A percentile compares a stretch with the other conserved stretches of the same genome.
phyloP scores from a whole-genome alignment of 164 flowering plant species.

The Piper longum region DNA sequence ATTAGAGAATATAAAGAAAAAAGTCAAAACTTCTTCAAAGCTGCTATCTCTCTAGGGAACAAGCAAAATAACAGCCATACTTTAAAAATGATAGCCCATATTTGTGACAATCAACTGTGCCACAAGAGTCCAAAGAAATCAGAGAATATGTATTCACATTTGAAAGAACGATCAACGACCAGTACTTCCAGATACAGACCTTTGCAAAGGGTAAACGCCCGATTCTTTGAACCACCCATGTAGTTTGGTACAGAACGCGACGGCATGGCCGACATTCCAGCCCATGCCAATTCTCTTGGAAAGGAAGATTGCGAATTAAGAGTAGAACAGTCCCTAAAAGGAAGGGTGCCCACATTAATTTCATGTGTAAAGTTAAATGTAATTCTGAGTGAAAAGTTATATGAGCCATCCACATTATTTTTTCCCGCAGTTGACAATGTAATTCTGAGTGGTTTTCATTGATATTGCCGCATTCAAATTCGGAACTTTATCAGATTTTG shows the following conservation, averaged over 20 bases:
- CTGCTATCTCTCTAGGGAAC: not conserved
- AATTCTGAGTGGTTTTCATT: constrained; percentile 78
- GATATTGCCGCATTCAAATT: constrained; percentile 81
- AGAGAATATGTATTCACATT: not conserved
- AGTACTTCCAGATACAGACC: constrained; percentile 38
- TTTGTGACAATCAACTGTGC: not conserved
- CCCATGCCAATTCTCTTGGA: constrained; percentile 61
- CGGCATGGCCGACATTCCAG: constrained; percentile 54
- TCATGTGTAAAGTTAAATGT: too few relatives aligned
- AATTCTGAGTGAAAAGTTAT: too few relatives aligned
- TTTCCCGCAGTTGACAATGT: constrained; percentile 50
- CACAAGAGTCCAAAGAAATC: not conserved
- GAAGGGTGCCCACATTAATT: constrained; percentile 17
- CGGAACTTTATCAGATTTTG: constrained; percentile 37
- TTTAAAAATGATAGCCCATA: not conserved
- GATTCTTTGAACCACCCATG: constrained; percentile 35
- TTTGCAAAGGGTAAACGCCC: not conserved
- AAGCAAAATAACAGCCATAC: not conserved
- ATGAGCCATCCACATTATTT: too few relatives aligned
- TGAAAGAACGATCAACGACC: constrained; percentile 34
- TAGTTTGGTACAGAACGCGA: constrained; percentile 33
- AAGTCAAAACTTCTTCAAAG: not conserved
- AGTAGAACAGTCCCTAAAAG: constrained; percentile 32
- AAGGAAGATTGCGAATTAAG: constrained; percentile 47
- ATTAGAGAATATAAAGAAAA: constrained; percentile 1